Percentiles rank a stretch among this genome's conserved stretches.
Evolutionary conservation across 768 basidiomycete genomes (phyloP).

Genomic region (Tylopilus sp.): DNA sequence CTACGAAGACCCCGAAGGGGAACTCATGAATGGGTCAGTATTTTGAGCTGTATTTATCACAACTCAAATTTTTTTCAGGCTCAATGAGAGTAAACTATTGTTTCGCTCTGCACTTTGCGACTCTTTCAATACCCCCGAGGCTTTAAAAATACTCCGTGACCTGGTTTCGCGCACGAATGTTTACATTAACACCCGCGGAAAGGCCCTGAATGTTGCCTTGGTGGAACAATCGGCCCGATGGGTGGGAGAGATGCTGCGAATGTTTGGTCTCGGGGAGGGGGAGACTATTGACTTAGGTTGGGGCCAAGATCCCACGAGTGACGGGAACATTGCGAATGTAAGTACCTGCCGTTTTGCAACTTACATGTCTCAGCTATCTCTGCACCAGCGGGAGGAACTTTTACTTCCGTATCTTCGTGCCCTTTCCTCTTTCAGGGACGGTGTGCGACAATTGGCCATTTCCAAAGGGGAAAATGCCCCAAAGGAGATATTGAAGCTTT

Average conservation of each 20-base stretch:
- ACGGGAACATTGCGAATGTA: conserved; percentile 36
- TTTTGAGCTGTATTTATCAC: conserved; percentile 1
- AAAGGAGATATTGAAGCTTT: conserved; percentile 80
- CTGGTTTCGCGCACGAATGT: conserved; percentile 83
- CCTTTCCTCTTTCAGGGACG: conserved; percentile 89
- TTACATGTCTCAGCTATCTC: not conserved
- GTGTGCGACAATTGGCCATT: conserved; percentile 80
- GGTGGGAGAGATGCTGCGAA: conserved; percentile 69
- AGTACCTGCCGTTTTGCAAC: conserved; percentile 34
- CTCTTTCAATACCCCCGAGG: conserved; percentile 93
- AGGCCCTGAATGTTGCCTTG: conserved; percentile 55
- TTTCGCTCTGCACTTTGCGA: conserved; percentile 91
- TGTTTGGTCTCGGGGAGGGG: conserved; percentile 78
- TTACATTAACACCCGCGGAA: conserved; percentile 72
- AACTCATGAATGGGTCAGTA: conserved; percentile 61
- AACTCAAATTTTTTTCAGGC: conserved; percentile 41
- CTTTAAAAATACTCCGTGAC: conserved; percentile 71
- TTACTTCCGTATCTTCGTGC: conserved; percentile 86
- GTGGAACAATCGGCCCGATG: conserved; percentile 65
- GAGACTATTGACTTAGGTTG: conserved; percentile 74
- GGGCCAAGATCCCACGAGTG: conserved; percentile 60
- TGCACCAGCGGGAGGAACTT: conserved; percentile 68
- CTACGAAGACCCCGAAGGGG: conserved; percentile 63
- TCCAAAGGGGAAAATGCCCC: conserved; percentile 59
- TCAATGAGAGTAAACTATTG: conserved; percentile 66